A percentile compares a stretch with the other conserved stretches of the same genome.
These are phyloP conservation scores for Salix suchowensis DNA, from an alignment of 345 rosid species.

Conservation along the genomic window DNA sequence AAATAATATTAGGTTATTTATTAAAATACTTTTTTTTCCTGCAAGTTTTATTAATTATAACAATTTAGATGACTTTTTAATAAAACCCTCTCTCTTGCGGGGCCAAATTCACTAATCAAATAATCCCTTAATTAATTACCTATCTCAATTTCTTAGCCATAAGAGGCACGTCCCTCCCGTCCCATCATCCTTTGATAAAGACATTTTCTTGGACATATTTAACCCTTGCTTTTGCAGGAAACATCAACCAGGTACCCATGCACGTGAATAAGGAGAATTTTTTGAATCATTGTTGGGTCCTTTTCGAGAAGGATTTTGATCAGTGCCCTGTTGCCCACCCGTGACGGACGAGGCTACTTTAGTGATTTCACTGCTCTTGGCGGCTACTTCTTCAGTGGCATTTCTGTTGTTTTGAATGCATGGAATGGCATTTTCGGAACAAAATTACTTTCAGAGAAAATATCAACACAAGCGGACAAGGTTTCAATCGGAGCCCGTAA, in stretches of 20 bases:
- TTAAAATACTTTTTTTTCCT: background rate
- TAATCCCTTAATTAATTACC: background rate
- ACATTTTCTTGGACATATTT: background rate
- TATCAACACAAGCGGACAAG: background rate
- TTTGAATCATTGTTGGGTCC: constrained; percentile 28
- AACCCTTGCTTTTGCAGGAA: background rate
- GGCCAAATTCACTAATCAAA: background rate
- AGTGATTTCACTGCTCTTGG: constrained; percentile 14
- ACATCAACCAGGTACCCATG: background rate
- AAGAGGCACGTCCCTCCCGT: background rate
- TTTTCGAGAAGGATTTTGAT: constrained; percentile 33
- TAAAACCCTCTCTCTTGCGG: background rate
- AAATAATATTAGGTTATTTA: background rate
- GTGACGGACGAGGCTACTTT: constrained; percentile 24
- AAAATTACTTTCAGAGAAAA: background rate
- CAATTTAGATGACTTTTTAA: background rate
- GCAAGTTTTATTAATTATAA: background rate
- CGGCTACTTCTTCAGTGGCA: constrained; percentile 6
- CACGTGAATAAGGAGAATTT: constrained; percentile 29
- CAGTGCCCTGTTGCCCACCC: constrained; percentile 13
- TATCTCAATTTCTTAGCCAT: background rate
- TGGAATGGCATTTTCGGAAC: constrained; percentile 6
- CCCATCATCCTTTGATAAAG: background rate
- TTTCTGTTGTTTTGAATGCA: background rate
- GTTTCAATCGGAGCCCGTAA: background rate